These are phyloP conservation scores for Priceomyces melissophilus DNA, from an alignment of 805 yeast species.

Conservation along the genomic window DNA sequence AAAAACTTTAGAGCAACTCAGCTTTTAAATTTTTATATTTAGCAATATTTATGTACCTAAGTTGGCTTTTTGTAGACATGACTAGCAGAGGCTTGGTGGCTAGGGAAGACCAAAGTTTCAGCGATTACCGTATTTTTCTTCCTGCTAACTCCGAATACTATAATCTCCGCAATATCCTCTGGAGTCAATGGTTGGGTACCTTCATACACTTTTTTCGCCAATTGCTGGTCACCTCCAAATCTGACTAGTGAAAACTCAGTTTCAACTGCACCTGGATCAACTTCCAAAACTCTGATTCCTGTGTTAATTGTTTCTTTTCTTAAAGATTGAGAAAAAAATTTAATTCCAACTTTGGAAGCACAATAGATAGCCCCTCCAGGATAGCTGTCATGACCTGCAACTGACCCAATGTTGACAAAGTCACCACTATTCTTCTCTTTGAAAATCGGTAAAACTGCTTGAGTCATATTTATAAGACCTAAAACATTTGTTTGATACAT, in stretches of 20 bases:
- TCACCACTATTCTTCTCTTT: constrained; percentile 34
- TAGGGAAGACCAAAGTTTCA: constrained; percentile 36
- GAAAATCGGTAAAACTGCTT: constrained; percentile 35
- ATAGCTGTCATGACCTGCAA: constrained; percentile 38
- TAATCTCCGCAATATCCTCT: constrained; percentile 36
- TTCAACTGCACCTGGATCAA: constrained; percentile 40
- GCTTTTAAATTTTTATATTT: constrained; percentile 40
- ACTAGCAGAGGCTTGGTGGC: constrained; percentile 33
- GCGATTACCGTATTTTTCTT: constrained; percentile 35
- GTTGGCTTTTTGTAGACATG: constrained; percentile 18
- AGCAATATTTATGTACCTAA: background rate
- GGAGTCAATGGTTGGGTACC: constrained; percentile 34
- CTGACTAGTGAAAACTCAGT: constrained; percentile 38
- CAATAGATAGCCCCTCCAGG: constrained; percentile 39
- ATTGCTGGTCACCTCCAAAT: constrained; percentile 27
- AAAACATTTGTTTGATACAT: constrained; percentile 38
- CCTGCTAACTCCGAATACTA: constrained; percentile 35
- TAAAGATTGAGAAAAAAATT: constrained; percentile 30
- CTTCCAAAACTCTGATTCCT: constrained; percentile 34
- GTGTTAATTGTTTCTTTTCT: constrained; percentile 37
- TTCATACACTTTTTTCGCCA: constrained; percentile 32
- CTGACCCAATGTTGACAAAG: constrained; percentile 34
- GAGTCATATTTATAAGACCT: constrained; percentile 35
- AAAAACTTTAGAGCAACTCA: constrained; percentile 59
- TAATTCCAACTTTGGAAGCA: constrained; percentile 37